These are phyloP conservation scores for Raffaelea ambrosiae DNA, from an alignment of 2,329 filamentous ascomycete genomes.

Conservation along the genomic window DNA sequence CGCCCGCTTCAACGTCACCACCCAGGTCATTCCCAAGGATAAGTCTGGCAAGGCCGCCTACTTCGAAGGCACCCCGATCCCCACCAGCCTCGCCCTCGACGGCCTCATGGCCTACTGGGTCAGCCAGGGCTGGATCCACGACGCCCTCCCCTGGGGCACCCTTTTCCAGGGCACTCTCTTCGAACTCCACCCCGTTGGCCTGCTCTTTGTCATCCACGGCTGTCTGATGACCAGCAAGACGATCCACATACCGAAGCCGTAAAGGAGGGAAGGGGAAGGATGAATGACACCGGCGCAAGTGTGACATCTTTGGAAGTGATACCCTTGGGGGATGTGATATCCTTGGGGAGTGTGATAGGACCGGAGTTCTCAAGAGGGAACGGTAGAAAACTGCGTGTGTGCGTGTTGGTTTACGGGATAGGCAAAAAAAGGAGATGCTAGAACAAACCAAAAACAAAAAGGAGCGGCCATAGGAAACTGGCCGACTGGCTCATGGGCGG, in stretches of 20 bases:
- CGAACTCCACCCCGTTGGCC: constrained; percentile 77
- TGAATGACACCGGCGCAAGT: not conserved
- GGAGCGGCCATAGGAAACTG: too few species aligned
- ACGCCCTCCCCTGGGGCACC: constrained; percentile 68
- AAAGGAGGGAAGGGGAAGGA: constrained; percentile 11
- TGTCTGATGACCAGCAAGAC: constrained; percentile 94
- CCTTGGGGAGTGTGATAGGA: too few species aligned
- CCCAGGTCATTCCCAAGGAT: constrained; percentile 83
- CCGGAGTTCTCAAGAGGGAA: too few species aligned
- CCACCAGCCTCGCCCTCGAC: constrained; percentile 75
- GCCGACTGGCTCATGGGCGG: too few species aligned
- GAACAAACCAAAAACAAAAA: too few species aligned
- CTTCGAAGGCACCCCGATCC: constrained; percentile 96
- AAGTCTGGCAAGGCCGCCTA: constrained; percentile 84
- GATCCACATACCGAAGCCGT: constrained; percentile 88
- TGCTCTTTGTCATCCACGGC: constrained; percentile 79
- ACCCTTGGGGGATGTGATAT: too few species aligned
- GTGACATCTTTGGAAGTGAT: too few species aligned
- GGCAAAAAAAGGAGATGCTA: too few species aligned
- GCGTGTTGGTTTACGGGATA: too few species aligned
- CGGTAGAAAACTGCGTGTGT: too few species aligned
- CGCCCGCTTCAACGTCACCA: constrained; percentile 96
- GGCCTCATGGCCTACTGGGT: constrained; percentile 87
- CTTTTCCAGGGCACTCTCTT: constrained; percentile 57
- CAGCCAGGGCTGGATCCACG: constrained; percentile 67